These are phyloP conservation scores for Rubroboletus pulcherrimus DNA, from an alignment of 768 basidiomycete genomes.

Conservation along the genomic window DNA sequence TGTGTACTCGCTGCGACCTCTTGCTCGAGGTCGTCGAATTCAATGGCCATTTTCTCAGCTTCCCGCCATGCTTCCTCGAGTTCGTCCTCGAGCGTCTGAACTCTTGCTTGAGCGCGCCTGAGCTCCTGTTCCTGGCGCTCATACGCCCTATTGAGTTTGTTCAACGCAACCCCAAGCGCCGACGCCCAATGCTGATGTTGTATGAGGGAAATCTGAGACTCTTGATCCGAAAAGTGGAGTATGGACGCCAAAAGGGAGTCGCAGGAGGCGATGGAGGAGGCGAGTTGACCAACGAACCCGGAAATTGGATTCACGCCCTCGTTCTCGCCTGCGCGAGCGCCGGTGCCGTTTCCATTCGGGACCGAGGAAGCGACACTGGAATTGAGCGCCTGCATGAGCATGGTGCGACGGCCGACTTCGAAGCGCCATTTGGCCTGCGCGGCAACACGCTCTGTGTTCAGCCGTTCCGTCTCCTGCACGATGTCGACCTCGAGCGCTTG, in stretches of 20 bases:
- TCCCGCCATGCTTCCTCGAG: constrained; percentile 79
- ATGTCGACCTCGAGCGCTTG: constrained; percentile 59
- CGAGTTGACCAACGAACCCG: constrained; percentile 53
- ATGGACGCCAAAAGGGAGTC: constrained; percentile 59
- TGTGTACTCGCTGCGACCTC: constrained; percentile 21
- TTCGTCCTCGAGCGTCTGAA: constrained; percentile 60
- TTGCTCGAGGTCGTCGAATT: constrained; percentile 62
- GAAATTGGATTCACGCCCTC: constrained; percentile 38
- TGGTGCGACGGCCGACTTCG: constrained; percentile 60
- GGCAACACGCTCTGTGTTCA: constrained; percentile 47
- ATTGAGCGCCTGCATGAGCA: constrained; percentile 67
- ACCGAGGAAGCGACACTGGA: constrained; percentile 40
- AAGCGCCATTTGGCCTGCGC: constrained; percentile 69
- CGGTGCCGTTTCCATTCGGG: neutral
- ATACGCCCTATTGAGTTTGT: constrained; percentile 77
- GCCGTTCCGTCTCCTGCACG: constrained; percentile 54
- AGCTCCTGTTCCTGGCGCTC: constrained; percentile 62
- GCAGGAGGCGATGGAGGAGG: constrained; percentile 53
- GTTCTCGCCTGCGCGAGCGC: neutral
- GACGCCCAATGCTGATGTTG: constrained; percentile 68
- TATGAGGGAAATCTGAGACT: constrained; percentile 56
- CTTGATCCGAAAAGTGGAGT: constrained; percentile 56
- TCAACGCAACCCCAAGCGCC: constrained; percentile 71
- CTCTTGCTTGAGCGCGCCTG: constrained; percentile 40
- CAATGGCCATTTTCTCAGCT: constrained; percentile 67